A percentile compares a stretch with the other conserved stretches of the same genome.
Evolutionary conservation across 441 rosid species (phyloP).

Genomic region (Corymbia calophylla): DNA sequence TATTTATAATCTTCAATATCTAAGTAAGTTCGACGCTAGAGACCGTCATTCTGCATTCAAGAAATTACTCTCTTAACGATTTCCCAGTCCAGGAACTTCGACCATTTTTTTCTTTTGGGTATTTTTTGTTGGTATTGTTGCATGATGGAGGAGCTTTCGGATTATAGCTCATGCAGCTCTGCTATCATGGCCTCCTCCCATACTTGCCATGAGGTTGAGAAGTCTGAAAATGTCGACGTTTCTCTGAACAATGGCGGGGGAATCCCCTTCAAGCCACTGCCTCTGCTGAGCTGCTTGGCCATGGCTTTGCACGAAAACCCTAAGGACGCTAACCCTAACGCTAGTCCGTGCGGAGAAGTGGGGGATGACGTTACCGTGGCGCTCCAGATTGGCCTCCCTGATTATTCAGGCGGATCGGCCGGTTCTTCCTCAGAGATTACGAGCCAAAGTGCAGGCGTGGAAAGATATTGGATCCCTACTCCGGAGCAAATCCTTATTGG

Average conservation of each 20-base stretch:
- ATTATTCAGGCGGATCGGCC: constrained; percentile 4
- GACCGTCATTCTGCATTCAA: not conserved
- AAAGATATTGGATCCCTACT: constrained; percentile 74
- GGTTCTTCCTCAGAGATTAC: not conserved
- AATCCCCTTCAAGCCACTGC: constrained; percentile 20
- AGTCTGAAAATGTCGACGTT: constrained; percentile 1
- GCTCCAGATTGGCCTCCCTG: constrained; percentile 72
- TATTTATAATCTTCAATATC: not conserved
- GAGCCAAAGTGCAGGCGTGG: not conserved
- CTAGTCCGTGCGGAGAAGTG: constrained; percentile 3
- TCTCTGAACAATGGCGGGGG: not conserved
- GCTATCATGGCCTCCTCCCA: not conserved
- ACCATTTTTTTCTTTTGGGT: not conserved
- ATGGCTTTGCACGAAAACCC: not conserved
- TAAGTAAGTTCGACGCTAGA: not conserved
- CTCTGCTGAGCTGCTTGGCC: constrained; percentile 23
- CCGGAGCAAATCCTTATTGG: constrained; percentile 66
- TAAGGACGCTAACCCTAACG: constrained; percentile 14
- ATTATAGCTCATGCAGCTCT: not conserved
- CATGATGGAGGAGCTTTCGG: constrained; percentile 20
- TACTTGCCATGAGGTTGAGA: not conserved
- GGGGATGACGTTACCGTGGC: constrained; percentile 46
- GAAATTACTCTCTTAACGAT: not conserved
- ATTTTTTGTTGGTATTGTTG: not conserved
- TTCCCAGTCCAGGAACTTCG: not conserved